Percentiles rank a stretch among this genome's conserved stretches.
phyloP scores from a whole-genome alignment of 2,329 filamentous ascomycete species.

The Akanthomyces uredinophilus region DNA sequence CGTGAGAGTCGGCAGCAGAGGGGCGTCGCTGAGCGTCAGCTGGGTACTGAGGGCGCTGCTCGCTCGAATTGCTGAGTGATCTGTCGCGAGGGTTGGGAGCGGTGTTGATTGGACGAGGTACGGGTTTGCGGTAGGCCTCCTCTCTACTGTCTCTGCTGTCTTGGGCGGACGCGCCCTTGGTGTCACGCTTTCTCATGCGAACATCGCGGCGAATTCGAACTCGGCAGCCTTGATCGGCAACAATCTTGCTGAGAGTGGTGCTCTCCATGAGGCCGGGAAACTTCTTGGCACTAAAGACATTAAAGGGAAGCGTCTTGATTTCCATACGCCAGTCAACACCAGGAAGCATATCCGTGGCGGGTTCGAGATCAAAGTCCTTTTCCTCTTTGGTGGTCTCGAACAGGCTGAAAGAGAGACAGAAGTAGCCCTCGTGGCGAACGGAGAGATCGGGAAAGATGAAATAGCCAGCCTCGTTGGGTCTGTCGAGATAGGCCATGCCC shows the following conservation, averaged over 20 bases:
- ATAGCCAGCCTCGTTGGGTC: slow-evolving; percentile 74
- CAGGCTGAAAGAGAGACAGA: slow-evolving; percentile 84
- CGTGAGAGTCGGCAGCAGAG: slow-evolving; percentile 43
- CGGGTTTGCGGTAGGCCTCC: slow-evolving; percentile 38
- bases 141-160: slow-evolving; percentile 74
- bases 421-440: slow-evolving; percentile 90
- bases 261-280: slow-evolving; percentile 91
- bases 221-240: slow-evolving; percentile 94
- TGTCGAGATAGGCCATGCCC: slow-evolving; percentile 92
- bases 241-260: slow-evolving; percentile 79
- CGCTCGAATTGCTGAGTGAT: slow-evolving; percentile 56
- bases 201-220: slow-evolving; percentile 94
- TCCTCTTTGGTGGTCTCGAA: slow-evolving; percentile 90
- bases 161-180: slow-evolving; percentile 53
- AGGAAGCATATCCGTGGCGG: slow-evolving; percentile 41
- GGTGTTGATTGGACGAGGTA: slow-evolving; percentile 24
- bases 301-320: slow-evolving; percentile 81
- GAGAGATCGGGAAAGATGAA: slow-evolving; percentile 98
- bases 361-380: slow-evolving; percentile 65
- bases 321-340: slow-evolving; percentile 80
- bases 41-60: slow-evolving; percentile 40
- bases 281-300: slow-evolving; percentile 95
- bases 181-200: slow-evolving; percentile 79
- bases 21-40: slow-evolving; percentile 40
- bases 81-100: slow-evolving; percentile 43